phyloP scores from a whole-genome alignment of 331 rosid genomes.

The Acacia concinna region DNA sequence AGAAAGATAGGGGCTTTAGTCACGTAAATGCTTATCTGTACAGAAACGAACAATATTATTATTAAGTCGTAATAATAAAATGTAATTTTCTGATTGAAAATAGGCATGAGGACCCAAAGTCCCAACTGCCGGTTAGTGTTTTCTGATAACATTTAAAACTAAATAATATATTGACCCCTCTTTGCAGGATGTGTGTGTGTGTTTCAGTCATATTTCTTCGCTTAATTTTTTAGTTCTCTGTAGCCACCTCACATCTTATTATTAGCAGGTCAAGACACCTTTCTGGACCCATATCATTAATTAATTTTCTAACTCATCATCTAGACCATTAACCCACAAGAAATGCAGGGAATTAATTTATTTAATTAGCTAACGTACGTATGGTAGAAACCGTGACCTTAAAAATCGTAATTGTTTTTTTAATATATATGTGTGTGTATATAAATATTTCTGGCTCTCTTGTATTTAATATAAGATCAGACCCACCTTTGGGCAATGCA shows the following conservation, averaged over 20 bases:
- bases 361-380: background rate
- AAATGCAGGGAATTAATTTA: slow-evolving; percentile 12
- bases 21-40: slow-evolving; percentile 2
- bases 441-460: too few species aligned
- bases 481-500: too few species aligned
- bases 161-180: slow-evolving; percentile 15
- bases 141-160: slow-evolving; percentile 3
- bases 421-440: too few species aligned
- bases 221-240: slow-evolving; percentile 24
- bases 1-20: background rate
- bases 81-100: background rate
- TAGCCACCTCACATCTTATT: slow-evolving; percentile 4
- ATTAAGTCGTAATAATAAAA: background rate
- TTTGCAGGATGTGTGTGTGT: background rate
- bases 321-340: background rate
- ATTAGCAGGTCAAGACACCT: background rate
- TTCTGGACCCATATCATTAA: slow-evolving; percentile 44
- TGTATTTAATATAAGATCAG: too few species aligned
- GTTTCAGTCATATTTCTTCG: slow-evolving; percentile 52
- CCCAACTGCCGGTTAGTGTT: background rate
- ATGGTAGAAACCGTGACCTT: background rate
- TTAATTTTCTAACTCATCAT: slow-evolving; percentile 31
- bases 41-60: background rate
- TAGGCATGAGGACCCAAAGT: background rate
- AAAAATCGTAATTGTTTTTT: background rate